Evolutionary conservation across 352 stramenopile genomes (phyloP), one percentile per base, ranked within the genome.

Genomic region (Globisporangium mamillatum): DNA sequence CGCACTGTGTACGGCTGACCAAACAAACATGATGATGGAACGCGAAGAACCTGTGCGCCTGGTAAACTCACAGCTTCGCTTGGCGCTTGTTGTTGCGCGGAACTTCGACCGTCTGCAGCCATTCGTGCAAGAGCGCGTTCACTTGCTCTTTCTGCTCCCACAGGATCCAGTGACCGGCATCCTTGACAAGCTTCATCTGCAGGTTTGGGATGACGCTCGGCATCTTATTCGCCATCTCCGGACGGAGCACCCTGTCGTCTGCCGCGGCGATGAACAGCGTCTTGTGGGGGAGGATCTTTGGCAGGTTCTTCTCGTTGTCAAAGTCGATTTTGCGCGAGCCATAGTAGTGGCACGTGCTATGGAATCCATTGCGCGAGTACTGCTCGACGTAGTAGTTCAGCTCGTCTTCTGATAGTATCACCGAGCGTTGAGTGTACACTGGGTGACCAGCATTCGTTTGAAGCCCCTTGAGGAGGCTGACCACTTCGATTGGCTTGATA

Each of bases 181-280:
- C 48, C 14, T 69, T 20, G 25, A 69, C 22, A 24, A 69, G n/a
- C 25, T 48, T 46, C 24, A 59, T 36, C 41, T 69, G 36, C 29
- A 69, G 55, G 27, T 69, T 69, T 18, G 64, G 64, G 25, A 69
- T 36, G 9, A 69, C 64, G 22, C 24, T 32, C 22, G 74, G 66
- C 84, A 92, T 92, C 27, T 86, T 79, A 27, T 54, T 66, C 24
- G 81, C 84, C 74, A 93, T 78, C 55, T 78, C 76, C 1, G 82
- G 85, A 5, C 69, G 77, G 10, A 93, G 74, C 25, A 89, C 82
- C 6, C 73, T 64, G 63, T 93, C 82, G 14, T 89, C 72, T 22
- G 66, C 75, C 0, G 85, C 85, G 4, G 67, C 80, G 36, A 93
- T 90, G 69, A 89, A 92, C 29, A 92, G 66, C n/a, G 80, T 77